Evolutionary conservation across 306 rosid species (phyloP).

Genomic region (Geum urbanum): DNA sequence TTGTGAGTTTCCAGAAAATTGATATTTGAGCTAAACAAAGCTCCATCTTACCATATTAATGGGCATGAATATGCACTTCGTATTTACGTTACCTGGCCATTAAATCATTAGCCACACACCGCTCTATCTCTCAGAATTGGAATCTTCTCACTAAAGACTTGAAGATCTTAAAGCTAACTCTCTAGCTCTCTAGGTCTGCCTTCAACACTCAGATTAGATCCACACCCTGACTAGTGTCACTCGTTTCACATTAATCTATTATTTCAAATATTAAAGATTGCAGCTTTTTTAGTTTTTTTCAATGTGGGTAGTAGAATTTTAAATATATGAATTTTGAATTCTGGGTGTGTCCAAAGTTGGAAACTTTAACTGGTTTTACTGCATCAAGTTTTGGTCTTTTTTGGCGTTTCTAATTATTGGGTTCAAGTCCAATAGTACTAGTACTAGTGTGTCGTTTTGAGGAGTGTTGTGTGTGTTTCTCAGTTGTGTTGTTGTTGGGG

Average conservation of each 20-base stretch:
- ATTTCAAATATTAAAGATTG: background rate
- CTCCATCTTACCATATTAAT: conserved; percentile 46
- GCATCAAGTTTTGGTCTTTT: conserved; percentile 29
- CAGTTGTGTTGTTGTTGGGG: conserved; percentile 61
- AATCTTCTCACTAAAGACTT: conserved; percentile 33
- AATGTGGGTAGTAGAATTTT: background rate
- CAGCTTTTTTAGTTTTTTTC: background rate
- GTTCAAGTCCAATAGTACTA: conserved; percentile 6
- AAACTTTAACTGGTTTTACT: conserved; percentile 8
- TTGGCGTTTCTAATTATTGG: conserved; percentile 35
- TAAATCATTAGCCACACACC: background rate
- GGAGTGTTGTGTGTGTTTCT: background rate
- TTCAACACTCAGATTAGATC: conserved; percentile 42
- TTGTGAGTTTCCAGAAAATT: conserved; percentile 46
- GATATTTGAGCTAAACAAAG: conserved; percentile 38
- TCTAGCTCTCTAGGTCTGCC: conserved; percentile 21
- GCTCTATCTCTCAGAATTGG: background rate
- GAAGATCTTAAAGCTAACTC: background rate
- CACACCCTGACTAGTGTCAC: conserved; percentile 18
- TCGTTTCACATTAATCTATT: conserved; percentile 5
- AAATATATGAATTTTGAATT: conserved; percentile 5
- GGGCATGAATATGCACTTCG: conserved; percentile 30
- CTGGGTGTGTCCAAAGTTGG: conserved; percentile 12
- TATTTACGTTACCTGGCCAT: conserved; percentile 27
- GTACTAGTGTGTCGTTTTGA: too few relatives aligned